Percentiles rank a stretch among this genome's conserved stretches.
phyloP scores from a whole-genome alignment of 345 rosid species.

The Salix dunnii region DNA sequence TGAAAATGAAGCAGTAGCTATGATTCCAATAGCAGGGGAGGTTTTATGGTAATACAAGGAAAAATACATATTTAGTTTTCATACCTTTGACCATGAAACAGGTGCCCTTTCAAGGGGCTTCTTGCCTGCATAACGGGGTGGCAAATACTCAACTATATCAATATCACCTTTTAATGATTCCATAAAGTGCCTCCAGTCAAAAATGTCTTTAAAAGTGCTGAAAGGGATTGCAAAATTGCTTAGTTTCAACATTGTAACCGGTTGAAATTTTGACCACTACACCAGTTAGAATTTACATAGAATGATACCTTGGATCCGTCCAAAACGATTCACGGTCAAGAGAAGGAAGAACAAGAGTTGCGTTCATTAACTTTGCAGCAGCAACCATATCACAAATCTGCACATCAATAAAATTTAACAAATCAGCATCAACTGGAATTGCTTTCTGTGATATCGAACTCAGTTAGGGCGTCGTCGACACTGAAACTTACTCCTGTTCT shows the following conservation, averaged over 20 bases:
- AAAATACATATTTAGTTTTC: conserved; percentile 5
- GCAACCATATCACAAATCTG: conserved; percentile 99
- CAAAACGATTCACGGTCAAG: conserved; percentile 97
- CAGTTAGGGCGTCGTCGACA: background rate
- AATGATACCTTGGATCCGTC: conserved; percentile 90
- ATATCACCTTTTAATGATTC: conserved; percentile 65
- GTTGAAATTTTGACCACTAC: background rate
- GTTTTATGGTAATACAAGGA: background rate
- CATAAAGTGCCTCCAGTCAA: conserved; percentile 93
- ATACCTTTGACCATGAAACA: conserved; percentile 98
- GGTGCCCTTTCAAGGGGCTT: conserved; percentile 83
- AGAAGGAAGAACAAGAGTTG: conserved; percentile 89
- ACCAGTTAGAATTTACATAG: background rate
- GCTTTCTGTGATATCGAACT: background rate
- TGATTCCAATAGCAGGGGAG: background rate
- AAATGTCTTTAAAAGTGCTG: conserved; percentile 94
- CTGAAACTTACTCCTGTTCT: conserved; percentile 81
- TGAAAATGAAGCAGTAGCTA: conserved; percentile 32
- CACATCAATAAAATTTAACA: background rate
- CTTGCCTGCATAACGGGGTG: conserved; percentile 41
- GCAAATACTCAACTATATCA: conserved; percentile 77
- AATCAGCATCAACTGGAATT: background rate
- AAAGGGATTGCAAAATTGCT: conserved; percentile 2
- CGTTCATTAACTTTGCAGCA: conserved; percentile 90
- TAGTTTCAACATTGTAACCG: background rate